These are phyloP conservation scores for Fusarium pseudocircinatum DNA, from an alignment of 2,329 filamentous ascomycete species.

Conservation along the genomic window DNA sequence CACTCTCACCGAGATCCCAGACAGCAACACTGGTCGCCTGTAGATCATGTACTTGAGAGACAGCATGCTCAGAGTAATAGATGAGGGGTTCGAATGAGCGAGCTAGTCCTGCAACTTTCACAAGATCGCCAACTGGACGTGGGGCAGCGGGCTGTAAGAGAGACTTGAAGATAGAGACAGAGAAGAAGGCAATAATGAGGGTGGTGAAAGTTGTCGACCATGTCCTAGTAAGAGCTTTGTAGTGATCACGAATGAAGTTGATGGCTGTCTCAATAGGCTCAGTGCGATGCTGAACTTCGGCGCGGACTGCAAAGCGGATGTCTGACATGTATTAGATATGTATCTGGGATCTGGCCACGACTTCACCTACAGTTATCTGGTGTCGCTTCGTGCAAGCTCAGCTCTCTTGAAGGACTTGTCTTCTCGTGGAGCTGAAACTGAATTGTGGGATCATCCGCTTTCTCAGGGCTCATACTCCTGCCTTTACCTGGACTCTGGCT, in stretches of 20 bases:
- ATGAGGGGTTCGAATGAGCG: conserved; percentile 94
- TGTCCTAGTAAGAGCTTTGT: conserved; percentile 72
- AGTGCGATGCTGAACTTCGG: conserved; percentile 87
- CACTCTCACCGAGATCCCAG: conserved; percentile 92
- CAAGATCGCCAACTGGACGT: conserved; percentile 69
- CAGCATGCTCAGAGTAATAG: conserved; percentile 91
- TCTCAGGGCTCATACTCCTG: conserved; percentile 57
- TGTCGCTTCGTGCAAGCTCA: conserved; percentile 39
- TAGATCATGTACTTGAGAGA: conserved; percentile 84
- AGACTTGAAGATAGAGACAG: conserved; percentile 70
- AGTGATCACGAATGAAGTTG: conserved; percentile 67
- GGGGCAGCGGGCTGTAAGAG: conserved; percentile 73
- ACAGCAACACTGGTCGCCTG: conserved; percentile 93
- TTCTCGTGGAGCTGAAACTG: conserved; percentile 46
- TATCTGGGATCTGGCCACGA: neutral
- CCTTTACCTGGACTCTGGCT: conserved; percentile 66
- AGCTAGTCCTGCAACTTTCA: conserved; percentile 89
- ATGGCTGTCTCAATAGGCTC: conserved; percentile 83
- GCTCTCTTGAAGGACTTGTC: conserved; percentile 39
- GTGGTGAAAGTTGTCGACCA: conserved; percentile 74
- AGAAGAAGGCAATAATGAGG: conserved; percentile 68
- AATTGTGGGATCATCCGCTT: conserved; percentile 53
- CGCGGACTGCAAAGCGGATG: conserved; percentile 86
- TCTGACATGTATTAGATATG: conserved; percentile 59
- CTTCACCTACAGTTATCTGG: conserved; percentile 62